phyloP scores from a whole-genome alignment of 2,329 filamentous ascomycete genomes.

The Elsinoe fawcettii region DNA sequence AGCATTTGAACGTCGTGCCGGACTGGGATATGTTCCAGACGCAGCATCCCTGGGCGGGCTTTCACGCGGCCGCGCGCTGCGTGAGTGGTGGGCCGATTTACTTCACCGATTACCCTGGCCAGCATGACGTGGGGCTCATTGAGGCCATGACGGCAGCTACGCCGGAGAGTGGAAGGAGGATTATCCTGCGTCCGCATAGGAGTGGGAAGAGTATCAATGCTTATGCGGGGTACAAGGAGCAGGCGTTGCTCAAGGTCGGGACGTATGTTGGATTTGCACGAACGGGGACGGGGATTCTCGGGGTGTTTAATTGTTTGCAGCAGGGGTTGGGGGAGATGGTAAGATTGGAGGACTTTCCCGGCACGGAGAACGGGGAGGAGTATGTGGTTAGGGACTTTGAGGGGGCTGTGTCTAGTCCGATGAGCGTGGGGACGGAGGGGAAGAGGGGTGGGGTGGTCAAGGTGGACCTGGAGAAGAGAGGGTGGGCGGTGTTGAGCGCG shows the following conservation, averaged over 20 bases:
- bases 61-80: slow-evolving; percentile 84
- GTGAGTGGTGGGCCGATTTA: slow-evolving; percentile 88
- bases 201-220: slow-evolving; percentile 64
- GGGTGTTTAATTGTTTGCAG: slow-evolving; percentile 72
- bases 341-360: slow-evolving; percentile 64
- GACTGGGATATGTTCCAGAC: slow-evolving; percentile 77
- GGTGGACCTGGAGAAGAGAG: slow-evolving; percentile 42
- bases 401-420: slow-evolving; percentile 52
- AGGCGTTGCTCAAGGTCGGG: slow-evolving; percentile 65
- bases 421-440: slow-evolving; percentile 29
- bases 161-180: slow-evolving; percentile 62
- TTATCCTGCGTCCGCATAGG: slow-evolving; percentile 71
- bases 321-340: slow-evolving; percentile 60
- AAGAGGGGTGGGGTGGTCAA: slow-evolving; percentile 47
- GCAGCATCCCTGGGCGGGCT: slow-evolving; percentile 61
- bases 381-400: slow-evolving; percentile 73
- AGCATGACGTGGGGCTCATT: slow-evolving; percentile 70
- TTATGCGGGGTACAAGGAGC: slow-evolving; percentile 70
- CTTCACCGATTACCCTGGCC: slow-evolving; percentile 81
- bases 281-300: slow-evolving; percentile 69
- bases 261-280: slow-evolving; percentile 63
- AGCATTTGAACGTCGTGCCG: slow-evolving; percentile 77
- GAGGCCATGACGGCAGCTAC: slow-evolving; percentile 73
- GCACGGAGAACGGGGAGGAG: slow-evolving; percentile 47
- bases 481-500: slow-evolving; percentile 73